Conservation (phyloP, 805 yeast species). For the Cyberlindnera subsufficiens region DNA sequence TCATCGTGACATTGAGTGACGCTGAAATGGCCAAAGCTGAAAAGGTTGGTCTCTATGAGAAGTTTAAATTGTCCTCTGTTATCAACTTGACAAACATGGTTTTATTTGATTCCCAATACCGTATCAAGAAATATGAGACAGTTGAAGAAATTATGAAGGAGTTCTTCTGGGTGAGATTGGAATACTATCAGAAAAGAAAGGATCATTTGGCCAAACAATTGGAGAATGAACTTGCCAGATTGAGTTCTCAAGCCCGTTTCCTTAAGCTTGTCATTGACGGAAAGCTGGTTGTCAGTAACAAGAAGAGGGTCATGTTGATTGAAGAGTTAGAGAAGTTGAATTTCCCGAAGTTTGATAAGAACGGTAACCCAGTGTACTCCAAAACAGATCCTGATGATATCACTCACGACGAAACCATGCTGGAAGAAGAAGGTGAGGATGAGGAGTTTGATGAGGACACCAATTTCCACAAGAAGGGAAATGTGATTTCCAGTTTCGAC, state of each 20-base stretch:
- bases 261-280: conserved; percentile 83
- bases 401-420: conserved; percentile 31
- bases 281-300: conserved; percentile 65
- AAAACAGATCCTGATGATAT: conserved; percentile 24
- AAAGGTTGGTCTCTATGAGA: conserved; percentile 71
- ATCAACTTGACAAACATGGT: conserved; percentile 85
- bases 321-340: conserved; percentile 54
- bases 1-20: conserved; percentile 64
- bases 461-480: conserved; percentile 38
- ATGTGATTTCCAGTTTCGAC: conserved; percentile 65
- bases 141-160: conserved; percentile 78
- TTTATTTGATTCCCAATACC: conserved; percentile 86
- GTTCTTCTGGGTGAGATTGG: conserved; percentile 80
- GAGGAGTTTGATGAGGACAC: conserved; percentile 33
- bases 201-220: conserved; percentile 66
- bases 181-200: conserved; percentile 86
- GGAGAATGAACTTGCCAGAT: conserved; percentile 67
- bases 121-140: conserved; percentile 74
- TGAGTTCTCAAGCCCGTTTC: conserved; percentile 83
- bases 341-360: conserved; percentile 73
- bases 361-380: conserved; percentile 56
- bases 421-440: conserved; percentile 32
- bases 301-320: conserved; percentile 59
- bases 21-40: conserved; percentile 82
- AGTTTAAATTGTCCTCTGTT: conserved; percentile 70